A percentile compares a stretch with the other conserved stretches of the same genome.
These are phyloP conservation scores for Helicosporidium sp. DNA, from an alignment of 139 green algal species.

Conservation along the genomic window DNA sequence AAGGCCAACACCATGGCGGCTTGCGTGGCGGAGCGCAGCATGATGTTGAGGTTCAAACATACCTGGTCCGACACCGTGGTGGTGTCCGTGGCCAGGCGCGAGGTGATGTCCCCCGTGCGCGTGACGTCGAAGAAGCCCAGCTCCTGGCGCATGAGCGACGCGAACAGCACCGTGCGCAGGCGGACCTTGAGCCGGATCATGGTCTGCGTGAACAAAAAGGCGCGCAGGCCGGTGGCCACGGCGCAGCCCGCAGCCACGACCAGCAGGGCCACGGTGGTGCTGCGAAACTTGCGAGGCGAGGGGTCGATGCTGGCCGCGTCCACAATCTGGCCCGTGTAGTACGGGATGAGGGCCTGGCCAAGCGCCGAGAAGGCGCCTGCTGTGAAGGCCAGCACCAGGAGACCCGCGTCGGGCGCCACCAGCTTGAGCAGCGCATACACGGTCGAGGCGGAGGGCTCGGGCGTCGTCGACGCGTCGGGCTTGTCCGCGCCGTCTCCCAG, in stretches of 20 bases:
- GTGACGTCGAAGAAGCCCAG: conserved; percentile 56
- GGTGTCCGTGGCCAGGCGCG: conserved; percentile 51
- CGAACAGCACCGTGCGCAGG: conserved; percentile 28
- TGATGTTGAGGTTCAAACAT: conserved; percentile 61
- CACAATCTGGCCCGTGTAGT: conserved; percentile 34
- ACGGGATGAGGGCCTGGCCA: conserved; percentile 10
- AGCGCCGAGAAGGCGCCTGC: conserved; percentile 37
- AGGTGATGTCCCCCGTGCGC: conserved; percentile 35
- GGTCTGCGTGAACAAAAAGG: conserved; percentile 46
- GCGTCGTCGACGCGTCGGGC: not conserved
- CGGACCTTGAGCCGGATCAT: conserved; percentile 19
- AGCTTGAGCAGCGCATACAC: conserved; percentile 29
- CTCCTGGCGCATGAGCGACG: conserved; percentile 49
- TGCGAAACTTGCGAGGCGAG: conserved; percentile 22
- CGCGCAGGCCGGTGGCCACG: conserved; percentile 46
- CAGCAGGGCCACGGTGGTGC: conserved; percentile 38
- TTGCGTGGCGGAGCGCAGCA: conserved; percentile 28
- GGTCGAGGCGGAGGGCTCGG: conserved; percentile 9
- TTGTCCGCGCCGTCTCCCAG: conserved; percentile 4
- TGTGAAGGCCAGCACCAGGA: conserved; percentile 35
- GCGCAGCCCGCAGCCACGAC: conserved; percentile 30
- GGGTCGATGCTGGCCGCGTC: conserved; percentile 55
- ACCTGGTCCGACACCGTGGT: conserved; percentile 48
- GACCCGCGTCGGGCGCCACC: conserved; percentile 22
- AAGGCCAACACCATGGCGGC: conserved; percentile 41